Base-by-base conservation (phyloP, 2,329 filamentous ascomycete genomes). In the Fusarium concolor region DNA sequence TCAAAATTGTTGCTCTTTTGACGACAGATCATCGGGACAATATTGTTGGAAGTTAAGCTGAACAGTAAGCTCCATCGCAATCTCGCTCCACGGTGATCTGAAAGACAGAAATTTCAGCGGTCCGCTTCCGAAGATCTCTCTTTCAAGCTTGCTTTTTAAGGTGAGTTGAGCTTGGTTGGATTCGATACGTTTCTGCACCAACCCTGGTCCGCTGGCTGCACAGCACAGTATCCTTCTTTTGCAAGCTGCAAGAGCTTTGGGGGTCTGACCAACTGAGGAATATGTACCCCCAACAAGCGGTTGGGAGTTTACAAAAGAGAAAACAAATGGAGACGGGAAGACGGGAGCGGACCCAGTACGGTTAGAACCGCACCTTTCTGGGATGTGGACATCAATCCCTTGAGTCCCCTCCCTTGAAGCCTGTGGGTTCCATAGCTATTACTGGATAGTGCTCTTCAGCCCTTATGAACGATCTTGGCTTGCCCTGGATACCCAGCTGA, bases 271-370 rank as follows among this genome's bases (percentile, higher is more conserved):
- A 26, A 42, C 43, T 59, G 56, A 57, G 28, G 50, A 45, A 43
- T 57, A 64, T 56, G 62, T 47, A 43, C 42, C 45, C 54, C 54
- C 43, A 47, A 49, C 49, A 28, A 51, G 50, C 37, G 24, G 33
- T 49, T 53, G 46, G 50, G 54, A 64, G 47, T 35, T 70, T 59
- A 47, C 46, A 69, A 67, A 64, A 31, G 62, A 57, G 68, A 64
- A 60, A 68, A 64, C 59, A 71, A 58, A 68, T 64, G 70, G 70
- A 68, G 70, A 72, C 70, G 72, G 72, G 70, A 74, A 61, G 70
- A 58, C 72, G 72, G 72, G 72, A 74, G 61, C 64, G 70, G 70
- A 58, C 56, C 68, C 56, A 71, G 68, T 62, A 71, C 71, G 70
- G 71, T 71, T 74, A 64, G 71, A 60, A 71, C 70, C 71, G 71